These are phyloP conservation scores for Cyathus striatus DNA, from an alignment of 768 basidiomycete genomes.

Conservation along the genomic window DNA sequence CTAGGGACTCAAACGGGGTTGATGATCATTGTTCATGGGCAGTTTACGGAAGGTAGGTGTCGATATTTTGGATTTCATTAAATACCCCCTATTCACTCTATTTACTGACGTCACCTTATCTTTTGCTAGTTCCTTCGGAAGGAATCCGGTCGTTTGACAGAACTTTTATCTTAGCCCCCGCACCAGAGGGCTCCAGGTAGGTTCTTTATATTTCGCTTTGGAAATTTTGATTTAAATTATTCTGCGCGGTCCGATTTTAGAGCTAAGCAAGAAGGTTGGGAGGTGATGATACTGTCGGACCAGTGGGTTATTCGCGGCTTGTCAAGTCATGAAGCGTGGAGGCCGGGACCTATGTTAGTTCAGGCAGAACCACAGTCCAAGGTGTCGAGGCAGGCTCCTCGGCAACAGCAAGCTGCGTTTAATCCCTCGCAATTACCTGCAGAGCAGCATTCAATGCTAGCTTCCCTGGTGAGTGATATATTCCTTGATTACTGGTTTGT, in stretches of 20 bases:
- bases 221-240: constrained; percentile 8
- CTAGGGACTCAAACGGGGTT: constrained; percentile 60
- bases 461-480: constrained; percentile 49
- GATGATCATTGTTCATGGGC: constrained; percentile 77
- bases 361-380: constrained; percentile 39
- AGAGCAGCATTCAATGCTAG: constrained; percentile 47
- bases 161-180: constrained; percentile 81
- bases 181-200: constrained; percentile 78
- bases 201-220: constrained; percentile 22
- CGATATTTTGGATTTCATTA: not conserved
- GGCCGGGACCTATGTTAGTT: constrained; percentile 66
- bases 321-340: constrained; percentile 79
- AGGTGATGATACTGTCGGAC: constrained; percentile 86
- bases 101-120: not conserved
- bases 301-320: constrained; percentile 80
- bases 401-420: constrained; percentile 7
- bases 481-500: constrained; percentile 6
- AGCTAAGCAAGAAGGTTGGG: constrained; percentile 83
- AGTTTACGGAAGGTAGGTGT: constrained; percentile 82
- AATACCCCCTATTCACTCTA: not conserved
- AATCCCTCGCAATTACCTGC: constrained; percentile 26
- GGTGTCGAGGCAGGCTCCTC: constrained; percentile 11
- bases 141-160: constrained; percentile 93
- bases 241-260: constrained; percentile 34
- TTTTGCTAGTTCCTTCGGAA: constrained; percentile 37